Evolutionary conservation across 2,329 filamentous ascomycete genomes (phyloP), one percentile per base, ranked within the genome.

Genomic region (Talaromyces rugulosus): DNA sequence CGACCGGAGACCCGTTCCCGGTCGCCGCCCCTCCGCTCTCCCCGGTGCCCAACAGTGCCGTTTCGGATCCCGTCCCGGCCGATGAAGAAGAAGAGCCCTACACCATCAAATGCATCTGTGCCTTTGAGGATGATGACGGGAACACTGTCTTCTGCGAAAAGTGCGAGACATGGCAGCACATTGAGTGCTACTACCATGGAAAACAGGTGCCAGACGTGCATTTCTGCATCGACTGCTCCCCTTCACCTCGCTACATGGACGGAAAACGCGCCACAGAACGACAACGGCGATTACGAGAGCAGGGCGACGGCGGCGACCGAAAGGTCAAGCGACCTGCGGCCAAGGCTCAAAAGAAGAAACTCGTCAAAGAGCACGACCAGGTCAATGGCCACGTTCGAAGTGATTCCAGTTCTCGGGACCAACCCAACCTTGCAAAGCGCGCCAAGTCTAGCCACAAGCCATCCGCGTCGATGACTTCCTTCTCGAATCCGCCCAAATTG

Each of bases 111-210:
- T 99, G 95, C 85, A 96, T 98, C 70, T 99, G 95, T 80, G 88
- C 88, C 75, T 97, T 90, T 77, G 82, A 87, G 75, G 92, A 96
- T 81, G 95, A 99, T 82, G 95, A 99, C 82, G 95, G 95, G 78
- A 94, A 91, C 77, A 99, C 95, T 63, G 96, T 99, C 65, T 92
- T 93, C 77, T 99, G 95, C 83, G 95, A 98, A 75, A 86, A 84
- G 63, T 99, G 95, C 82, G 91, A 96, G 74, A 95, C 92, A 56
- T 99, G 95, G 95, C 95, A 99, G 78, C 95, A 99, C 78, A 96
- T 96, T 70, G 89, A 92, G 74, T 99, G 95, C 79, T 98, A 96
- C 79, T 98, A 98, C 75, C 90, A 91, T 69, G 85, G 73, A 84
- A 87, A 75, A 83, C 90, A 82, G 83, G 90, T 79, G 78, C 93